Evolutionary conservation across 495 filamentous ascomycete genomes (phyloP), one percentile per base, ranked within the genome.

Genomic region (Penicillium malachiteum): DNA sequence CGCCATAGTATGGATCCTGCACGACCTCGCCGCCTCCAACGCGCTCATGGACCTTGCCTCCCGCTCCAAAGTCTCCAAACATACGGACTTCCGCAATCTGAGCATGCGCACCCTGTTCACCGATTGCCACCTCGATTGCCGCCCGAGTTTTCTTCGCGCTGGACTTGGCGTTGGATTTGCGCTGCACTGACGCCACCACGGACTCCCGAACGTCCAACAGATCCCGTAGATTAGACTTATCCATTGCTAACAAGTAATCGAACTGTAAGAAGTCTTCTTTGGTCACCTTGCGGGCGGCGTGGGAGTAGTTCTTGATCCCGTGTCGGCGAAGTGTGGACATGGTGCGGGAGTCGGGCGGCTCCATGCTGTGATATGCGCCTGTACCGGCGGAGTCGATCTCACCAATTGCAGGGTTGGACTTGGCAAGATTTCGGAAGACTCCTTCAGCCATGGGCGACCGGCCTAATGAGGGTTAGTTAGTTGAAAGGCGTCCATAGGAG

Each of bases 211-310:
- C 71, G 30, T 84, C 75, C 56, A 84, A 60, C 56, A 97, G 70
- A 62, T 96, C 85, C 33, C 76, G 71, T 9, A 93, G 71, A 67
- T 97, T 97, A n/a, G 82, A 77, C 33, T 87, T 77, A 68, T 97
- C 94, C 94, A 98, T 98, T 39, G 90, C 92, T 48, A 98, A 79
- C 51, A 98, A 84, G 66, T 93, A 98, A 69, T 97, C 91, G 63
- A 96, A 97, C 5, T 81, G 79, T 18, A 81, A 67, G 62, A 97
- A 96, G 70, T 98, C 89, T 2, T 78, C 73, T 14, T 77, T 68
- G 41, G 74, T 76, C 64, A 96, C 82, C 70, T 88, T 88, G 34
- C 92, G 83, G 9, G 92, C 93, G 3, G 71, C 73, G 68, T 98
- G 94, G 4, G 75, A 70, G 67, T 95, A 96, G 58, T 87, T 78